Evolutionary conservation across 805 yeast species (phyloP).

Genomic region (Saccharomycopsis selenospora): DNA sequence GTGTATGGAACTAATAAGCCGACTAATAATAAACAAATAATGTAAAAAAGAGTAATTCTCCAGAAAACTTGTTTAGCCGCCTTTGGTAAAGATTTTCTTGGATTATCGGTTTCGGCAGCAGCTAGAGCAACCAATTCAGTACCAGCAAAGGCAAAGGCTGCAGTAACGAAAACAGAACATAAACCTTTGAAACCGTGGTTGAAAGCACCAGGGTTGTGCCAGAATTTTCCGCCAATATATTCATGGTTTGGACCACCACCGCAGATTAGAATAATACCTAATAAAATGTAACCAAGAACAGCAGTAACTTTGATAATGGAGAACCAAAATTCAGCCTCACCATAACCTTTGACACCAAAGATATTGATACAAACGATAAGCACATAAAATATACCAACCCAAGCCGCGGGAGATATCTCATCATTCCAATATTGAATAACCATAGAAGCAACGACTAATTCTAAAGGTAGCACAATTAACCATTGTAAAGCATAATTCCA

Average conservation of each 20-base stretch:
- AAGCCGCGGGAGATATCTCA: conserved; percentile 37
- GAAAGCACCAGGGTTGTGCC: conserved; percentile 62
- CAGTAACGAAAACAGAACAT: conserved; percentile 51
- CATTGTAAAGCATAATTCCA: conserved; percentile 49
- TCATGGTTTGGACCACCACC: conserved; percentile 43
- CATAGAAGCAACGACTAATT: conserved; percentile 46
- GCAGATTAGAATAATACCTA: conserved; percentile 41
- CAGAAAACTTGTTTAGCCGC: conserved; percentile 52
- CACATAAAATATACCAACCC: conserved; percentile 45
- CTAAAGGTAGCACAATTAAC: conserved; percentile 44
- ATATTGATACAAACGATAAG: conserved; percentile 41
- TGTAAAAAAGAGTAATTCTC: conserved; percentile 44
- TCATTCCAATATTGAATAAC: conserved; percentile 46
- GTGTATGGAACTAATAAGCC: conserved; percentile 42
- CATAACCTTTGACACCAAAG: conserved; percentile 40
- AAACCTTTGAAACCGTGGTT: conserved; percentile 49
- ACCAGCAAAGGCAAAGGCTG: conserved; percentile 70
- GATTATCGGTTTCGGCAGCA: conserved; percentile 67
- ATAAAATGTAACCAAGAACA: conserved; percentile 45
- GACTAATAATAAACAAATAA: conserved; percentile 37
- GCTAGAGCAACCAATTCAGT: conserved; percentile 67
- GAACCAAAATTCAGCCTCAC: conserved; percentile 35
- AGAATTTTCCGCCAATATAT: conserved; percentile 39
- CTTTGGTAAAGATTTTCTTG: conserved; percentile 43
- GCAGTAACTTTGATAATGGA: conserved; percentile 43